phyloP scores from a whole-genome alignment of 2,329 filamentous ascomycete species.

The Ascochyta rabiei region DNA sequence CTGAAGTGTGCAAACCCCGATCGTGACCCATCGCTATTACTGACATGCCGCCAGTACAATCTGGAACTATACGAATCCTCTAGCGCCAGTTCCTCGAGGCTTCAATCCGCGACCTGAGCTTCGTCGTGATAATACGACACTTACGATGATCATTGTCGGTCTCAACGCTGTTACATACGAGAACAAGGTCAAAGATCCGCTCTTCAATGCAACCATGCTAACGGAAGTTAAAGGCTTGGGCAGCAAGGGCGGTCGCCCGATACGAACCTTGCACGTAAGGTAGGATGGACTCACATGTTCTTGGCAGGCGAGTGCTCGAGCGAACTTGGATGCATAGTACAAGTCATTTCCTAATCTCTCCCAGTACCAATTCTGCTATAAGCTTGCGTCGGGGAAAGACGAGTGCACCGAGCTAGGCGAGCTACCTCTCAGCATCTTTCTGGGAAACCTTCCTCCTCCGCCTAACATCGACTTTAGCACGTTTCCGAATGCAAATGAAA shows the following conservation, averaged over 20 bases:
- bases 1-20: too few relatives aligned
- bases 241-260: too few relatives aligned
- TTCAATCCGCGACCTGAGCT: neutral
- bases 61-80: too few relatives aligned
- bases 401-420: slow-evolving; percentile 4
- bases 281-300: too few relatives aligned
- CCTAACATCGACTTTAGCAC: slow-evolving; percentile 10
- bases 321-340: neutral
- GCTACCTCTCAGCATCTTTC: slow-evolving; percentile 4
- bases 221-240: neutral
- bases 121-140: slow-evolving; percentile 2
- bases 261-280: too few relatives aligned
- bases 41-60: too few relatives aligned
- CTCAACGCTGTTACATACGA: neutral
- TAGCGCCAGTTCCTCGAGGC: too few relatives aligned
- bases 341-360: too few relatives aligned
- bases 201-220: slow-evolving; percentile 7
- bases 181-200: slow-evolving; percentile 2
- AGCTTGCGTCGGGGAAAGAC: neutral
- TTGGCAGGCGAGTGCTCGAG: neutral
- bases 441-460: slow-evolving; percentile 8
- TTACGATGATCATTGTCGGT: neutral
- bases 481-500: slow-evolving; percentile 19
- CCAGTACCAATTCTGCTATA: slow-evolving; percentile 13
- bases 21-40: too few relatives aligned